Percentiles rank a stretch among this genome's conserved stretches.
phyloP scores from a whole-genome alignment of 495 filamentous ascomycete genomes.

The Daldinia decipiens region DNA sequence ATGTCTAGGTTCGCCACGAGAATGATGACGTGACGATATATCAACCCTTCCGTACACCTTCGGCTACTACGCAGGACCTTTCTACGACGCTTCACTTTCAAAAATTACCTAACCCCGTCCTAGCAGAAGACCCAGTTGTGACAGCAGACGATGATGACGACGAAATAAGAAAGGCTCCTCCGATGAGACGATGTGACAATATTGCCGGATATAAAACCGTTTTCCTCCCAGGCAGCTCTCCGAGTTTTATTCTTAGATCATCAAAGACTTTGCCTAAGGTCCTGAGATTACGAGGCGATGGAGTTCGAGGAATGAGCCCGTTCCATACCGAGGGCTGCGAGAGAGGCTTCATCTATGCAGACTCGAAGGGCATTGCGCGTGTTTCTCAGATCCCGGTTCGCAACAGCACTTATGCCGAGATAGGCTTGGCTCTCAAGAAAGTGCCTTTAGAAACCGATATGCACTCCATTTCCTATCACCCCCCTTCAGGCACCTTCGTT shows the following conservation, averaged over 20 bases:
- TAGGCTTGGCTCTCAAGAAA: slow-evolving; percentile 75
- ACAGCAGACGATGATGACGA: slow-evolving; percentile 50
- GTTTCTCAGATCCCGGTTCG: slow-evolving; percentile 72
- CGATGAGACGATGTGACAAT: slow-evolving; percentile 71
- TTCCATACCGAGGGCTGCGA: slow-evolving; percentile 81
- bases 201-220: slow-evolving; percentile 80
- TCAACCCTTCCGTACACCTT: slow-evolving; percentile 71
- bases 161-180: slow-evolving; percentile 55
- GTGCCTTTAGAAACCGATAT: slow-evolving; percentile 75
- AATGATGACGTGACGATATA: slow-evolving; percentile 90
- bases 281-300: slow-evolving; percentile 71
- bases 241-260: slow-evolving; percentile 82
- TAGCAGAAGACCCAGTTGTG: slow-evolving; percentile 63
- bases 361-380: slow-evolving; percentile 70
- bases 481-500: slow-evolving; percentile 76
- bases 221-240: slow-evolving; percentile 79
- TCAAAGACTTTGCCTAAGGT: slow-evolving; percentile 78
- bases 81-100: slow-evolving; percentile 71
- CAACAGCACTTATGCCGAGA: slow-evolving; percentile 70
- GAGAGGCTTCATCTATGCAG: slow-evolving; percentile 82
- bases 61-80: slow-evolving; percentile 46
- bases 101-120: slow-evolving; percentile 72
- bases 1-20: slow-evolving; percentile 73
- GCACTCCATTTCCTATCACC: slow-evolving; percentile 78
- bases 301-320: slow-evolving; percentile 71